Base-by-base conservation (phyloP, 805 yeast species). In the Spathaspora arborariae region DNA sequence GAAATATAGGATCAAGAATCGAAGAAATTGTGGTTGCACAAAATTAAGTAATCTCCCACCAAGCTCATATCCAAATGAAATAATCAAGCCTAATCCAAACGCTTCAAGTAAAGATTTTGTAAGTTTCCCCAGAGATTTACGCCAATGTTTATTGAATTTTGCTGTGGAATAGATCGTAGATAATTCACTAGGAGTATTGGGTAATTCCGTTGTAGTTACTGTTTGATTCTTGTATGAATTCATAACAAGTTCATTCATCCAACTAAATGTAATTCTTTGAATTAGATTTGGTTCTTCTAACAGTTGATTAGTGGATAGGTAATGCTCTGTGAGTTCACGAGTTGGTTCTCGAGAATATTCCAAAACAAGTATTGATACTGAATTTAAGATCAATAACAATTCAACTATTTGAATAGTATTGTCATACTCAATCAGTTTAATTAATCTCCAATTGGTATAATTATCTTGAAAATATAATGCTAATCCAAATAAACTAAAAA, bases 1-100 rank as follows among this genome's bases (percentile, higher is more conserved):
- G 49, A 84, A 80, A 56, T 78, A 83, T 45, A 68, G 61, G 53
- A 91, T 89, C 51, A 91, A 73, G 6, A 76, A 57, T 46, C 85
- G 76, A 46, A 92, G 69, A 21, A 91, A 65, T 57, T 88, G 96
- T 0, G 98, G 98, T 65, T 89, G 96, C n/a, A 78, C 74, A 59
- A 87, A 89, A 26, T 56, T 53, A n/a, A 62, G 47, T 10, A 62
- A 41, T 11, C 52, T 51, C 33, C 56, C 57, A 15, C 50, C 49
- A 7, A 62, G 51, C 44, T 66, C 70, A 46, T 48, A 59, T 7
- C 47, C 26, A 39, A 64, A 61, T 1, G 65, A 56, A 4, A 53
- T 33, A 2, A 57, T 26, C 1, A 62, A 59, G 5, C 51, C 41
- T 4, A 51, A 48, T 8, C 70, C 68, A 49, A 65, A 67, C 1